Base-by-base conservation (phyloP, 1,284 basidiomycete species). In the Phenoliferia sp. region DNA sequence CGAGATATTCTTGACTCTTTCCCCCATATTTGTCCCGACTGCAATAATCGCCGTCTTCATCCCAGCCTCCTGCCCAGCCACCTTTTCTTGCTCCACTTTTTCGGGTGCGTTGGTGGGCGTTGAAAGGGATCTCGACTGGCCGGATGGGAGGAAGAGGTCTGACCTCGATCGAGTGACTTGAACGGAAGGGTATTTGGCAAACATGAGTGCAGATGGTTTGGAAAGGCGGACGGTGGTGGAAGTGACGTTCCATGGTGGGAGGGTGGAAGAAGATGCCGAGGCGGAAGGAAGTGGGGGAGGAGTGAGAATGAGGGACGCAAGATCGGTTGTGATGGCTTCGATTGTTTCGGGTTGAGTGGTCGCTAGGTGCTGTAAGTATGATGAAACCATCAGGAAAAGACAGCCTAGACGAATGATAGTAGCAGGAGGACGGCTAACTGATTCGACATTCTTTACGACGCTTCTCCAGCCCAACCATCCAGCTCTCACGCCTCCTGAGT, bases 21-120 rank as follows among this genome's bases (percentile, higher is more conserved):
- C 92, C 1, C 93, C 94, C 0, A 97, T 83, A 76, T 98, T 98
- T 1, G 92, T 90, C 0, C 94, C 95, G 2, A 98, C 80, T 0
- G 92, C 92, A 56, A 98, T 83, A 6, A 87, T 87, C 5, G 83
- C 87, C 1, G 79, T 61, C 64, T 79, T 77, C 70, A 64, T 28
- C 35, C 28, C 28, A 12, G 7, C 28, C 15, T 22, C 50, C 78
- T 66, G 82, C 50, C 22, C 58, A 12, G 12, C 39, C 12, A 44
- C 39, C 12, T 44, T 22, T 22, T 12, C 22, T 9, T 9, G 10
- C 22, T 26, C 50, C 22, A n/a, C 22, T 19, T 26, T 39, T 22
- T 31, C n/a, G 7, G 34, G 36, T 12, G 59, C 59, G 59, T 22
- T 32, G 19, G 34, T 10, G 50, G 15, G 9, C 7, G 10, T 32